Percentiles rank a stretch among this genome's conserved stretches.
Conservation (phyloP, 495 filamentous ascomycete species). For the Geoglossum glabrum region DNA sequence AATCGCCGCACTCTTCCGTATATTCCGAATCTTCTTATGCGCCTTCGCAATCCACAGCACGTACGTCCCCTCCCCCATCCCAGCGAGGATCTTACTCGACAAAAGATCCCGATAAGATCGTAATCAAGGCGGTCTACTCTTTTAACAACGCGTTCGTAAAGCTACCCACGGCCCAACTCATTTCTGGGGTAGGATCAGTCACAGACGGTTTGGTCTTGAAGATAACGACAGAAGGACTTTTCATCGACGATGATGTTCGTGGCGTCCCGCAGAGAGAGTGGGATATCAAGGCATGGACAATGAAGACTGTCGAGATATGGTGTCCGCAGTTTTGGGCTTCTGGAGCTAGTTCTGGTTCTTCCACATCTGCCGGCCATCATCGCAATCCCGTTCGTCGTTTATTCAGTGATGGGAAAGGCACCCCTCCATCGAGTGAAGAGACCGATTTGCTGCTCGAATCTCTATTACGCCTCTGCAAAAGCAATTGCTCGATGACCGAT, state of each 20-base stretch:
- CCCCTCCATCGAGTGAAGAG: constrained; percentile 30
- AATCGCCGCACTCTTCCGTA: constrained; percentile 40
- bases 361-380: neutral
- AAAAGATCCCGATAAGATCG: constrained; percentile 83
- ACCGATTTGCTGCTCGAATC: constrained; percentile 38
- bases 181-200: constrained; percentile 52
- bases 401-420: constrained; percentile 21
- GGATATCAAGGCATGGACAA: constrained; percentile 95
- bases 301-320: constrained; percentile 80
- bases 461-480: constrained; percentile 39
- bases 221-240: constrained; percentile 77
- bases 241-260: constrained; percentile 87
- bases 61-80: constrained; percentile 67
- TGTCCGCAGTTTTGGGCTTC: constrained; percentile 4
- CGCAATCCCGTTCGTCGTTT: constrained; percentile 1
- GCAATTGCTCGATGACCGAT: constrained; percentile 27
- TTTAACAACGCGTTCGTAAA: constrained; percentile 72
- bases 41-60: constrained; percentile 59
- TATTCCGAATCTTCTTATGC: constrained; percentile 74
- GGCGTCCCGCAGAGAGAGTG: constrained; percentile 80
- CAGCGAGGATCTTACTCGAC: constrained; percentile 57
- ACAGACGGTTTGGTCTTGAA: constrained; percentile 73
- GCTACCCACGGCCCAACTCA: constrained; percentile 61
- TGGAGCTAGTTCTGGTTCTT: neutral
- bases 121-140: constrained; percentile 74